phyloP scores from a whole-genome alignment of 805 yeast species.

The Kregervanrija pseudodelftensis region DNA sequence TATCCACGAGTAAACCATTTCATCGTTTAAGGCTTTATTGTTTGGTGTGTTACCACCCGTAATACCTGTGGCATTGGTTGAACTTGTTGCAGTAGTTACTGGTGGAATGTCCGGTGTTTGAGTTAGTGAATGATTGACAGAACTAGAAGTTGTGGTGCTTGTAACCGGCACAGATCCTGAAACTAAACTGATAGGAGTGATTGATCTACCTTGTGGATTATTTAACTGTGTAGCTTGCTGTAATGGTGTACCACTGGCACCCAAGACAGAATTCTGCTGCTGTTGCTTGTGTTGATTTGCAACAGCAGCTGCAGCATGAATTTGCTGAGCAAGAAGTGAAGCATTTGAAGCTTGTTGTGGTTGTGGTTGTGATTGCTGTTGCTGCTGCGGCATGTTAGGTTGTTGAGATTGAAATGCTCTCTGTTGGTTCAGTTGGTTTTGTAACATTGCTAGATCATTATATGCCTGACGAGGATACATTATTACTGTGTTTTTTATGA shows the following conservation, averaged over 20 bases:
- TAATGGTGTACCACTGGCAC: too few species aligned
- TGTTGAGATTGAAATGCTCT: conserved; percentile 4
- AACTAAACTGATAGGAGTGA: too few species aligned
- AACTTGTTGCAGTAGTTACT: conserved; percentile 14
- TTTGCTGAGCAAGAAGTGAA: conserved; percentile 18
- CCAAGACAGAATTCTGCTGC: conserved; percentile 3
- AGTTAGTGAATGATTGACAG: background rate
- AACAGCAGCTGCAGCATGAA: conserved; percentile 13
- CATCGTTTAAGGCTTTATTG: conserved; percentile 48
- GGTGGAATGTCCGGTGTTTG: conserved; percentile 11
- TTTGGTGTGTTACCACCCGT: conserved; percentile 6
- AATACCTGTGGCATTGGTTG: conserved; percentile 2
- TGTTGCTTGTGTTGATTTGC: conserved; percentile 3
- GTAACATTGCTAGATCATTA: conserved; percentile 12
- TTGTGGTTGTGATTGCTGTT: conserved; percentile 2
- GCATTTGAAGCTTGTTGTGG: conserved; percentile 8
- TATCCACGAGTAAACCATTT: conserved; percentile 85
- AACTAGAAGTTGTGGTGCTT: too few species aligned
- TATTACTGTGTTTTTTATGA: background rate
- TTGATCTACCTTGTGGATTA: too few species aligned
- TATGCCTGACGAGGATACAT: conserved; percentile 11
- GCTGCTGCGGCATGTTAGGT: conserved; percentile 3
- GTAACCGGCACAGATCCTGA: too few species aligned
- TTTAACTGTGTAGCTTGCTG: too few species aligned
- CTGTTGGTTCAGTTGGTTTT: conserved; percentile 14